Evolutionary conservation across 2,329 filamentous ascomycete genomes (phyloP), one percentile per base, ranked within the genome.

Genomic region (Ilyonectria destructans): DNA sequence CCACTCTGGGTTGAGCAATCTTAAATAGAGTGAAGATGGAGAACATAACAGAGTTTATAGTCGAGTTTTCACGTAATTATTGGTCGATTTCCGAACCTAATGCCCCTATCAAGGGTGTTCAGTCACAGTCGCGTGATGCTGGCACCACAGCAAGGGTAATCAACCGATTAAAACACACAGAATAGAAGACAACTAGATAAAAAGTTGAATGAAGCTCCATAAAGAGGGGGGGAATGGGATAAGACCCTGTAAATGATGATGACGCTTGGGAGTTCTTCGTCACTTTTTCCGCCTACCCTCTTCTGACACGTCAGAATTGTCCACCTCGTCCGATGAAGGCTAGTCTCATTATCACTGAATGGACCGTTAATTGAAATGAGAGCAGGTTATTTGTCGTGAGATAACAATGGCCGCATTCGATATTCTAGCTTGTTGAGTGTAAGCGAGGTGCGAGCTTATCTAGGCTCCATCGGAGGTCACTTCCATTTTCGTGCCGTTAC

Each of bases 141-240:
- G 62, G 12, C 49, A 65, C 62, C 62, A 65, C 49, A 49, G 37
- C 43, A 55, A 59, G 40, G 62, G 45, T 46, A 23, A 55, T 65
- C 56, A 65, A 65, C 43, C 62, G 56, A 60, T 59, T 54, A 35
- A 40, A 17, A 10, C 4, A 31, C 31, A 37, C 31, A 37, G 17
- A 54, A 37, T 7, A 35, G 33, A 6, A 15, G 31, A 54, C 31
- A 21, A 19, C 31, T 54, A 4, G 2, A 54, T 21, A n/a, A 35
- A 35, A 19, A 21, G 7, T 54, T 15, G 31, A 54, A 15, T 12
- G 19, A 54, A 21, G n/a, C 12, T 12, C 31, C 19, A 1, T 35
- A 3, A n/a, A 8, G 33, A 54, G 8, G n/a, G 29, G 10, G 17
- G 10, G 31, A 35, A 54, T 35, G 6, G 19, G 51, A 54, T 9